phyloP scores from a whole-genome alignment of 1,139 yeast species.

The Geotrichum citri-aurantii region DNA sequence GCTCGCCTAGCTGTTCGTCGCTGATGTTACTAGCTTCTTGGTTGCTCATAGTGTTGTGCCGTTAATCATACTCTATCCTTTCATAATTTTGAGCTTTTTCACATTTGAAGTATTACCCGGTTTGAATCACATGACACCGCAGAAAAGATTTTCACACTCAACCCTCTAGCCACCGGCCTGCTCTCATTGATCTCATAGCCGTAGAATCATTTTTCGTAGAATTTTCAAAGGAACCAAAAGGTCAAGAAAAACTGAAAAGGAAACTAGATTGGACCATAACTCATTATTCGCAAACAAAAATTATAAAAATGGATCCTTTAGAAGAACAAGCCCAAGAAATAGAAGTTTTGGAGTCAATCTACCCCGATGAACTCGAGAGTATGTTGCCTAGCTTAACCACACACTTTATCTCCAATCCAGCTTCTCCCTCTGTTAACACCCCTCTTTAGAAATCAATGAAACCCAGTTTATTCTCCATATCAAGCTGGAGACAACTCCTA shows the following conservation, averaged over 20 bases:
- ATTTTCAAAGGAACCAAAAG: background rate
- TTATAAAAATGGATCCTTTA: constrained; percentile 16
- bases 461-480: constrained; percentile 36
- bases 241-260: background rate
- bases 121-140: background rate
- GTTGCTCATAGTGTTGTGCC: no score
- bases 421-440: background rate
- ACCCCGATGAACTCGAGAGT: constrained; percentile 74
- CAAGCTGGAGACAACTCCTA: constrained; percentile 56
- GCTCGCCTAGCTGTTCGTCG: no score
- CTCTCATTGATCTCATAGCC: background rate
- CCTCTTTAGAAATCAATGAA: constrained; percentile 23
- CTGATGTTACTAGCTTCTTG: no score
- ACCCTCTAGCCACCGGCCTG: background rate
- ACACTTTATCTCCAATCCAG: constrained; percentile 14
- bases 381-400: constrained; percentile 26
- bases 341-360: constrained; percentile 76
- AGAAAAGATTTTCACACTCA: background rate
- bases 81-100: no score
- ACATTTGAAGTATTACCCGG: background rate
- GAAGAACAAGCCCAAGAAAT: constrained; percentile 79
- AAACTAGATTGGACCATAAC: background rate
- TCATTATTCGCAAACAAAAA: background rate
- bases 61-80: no score
- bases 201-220: no score